These are phyloP conservation scores for Hymenoscyphus infarciens DNA, from an alignment of 2,329 filamentous ascomycete genomes.

Conservation along the genomic window DNA sequence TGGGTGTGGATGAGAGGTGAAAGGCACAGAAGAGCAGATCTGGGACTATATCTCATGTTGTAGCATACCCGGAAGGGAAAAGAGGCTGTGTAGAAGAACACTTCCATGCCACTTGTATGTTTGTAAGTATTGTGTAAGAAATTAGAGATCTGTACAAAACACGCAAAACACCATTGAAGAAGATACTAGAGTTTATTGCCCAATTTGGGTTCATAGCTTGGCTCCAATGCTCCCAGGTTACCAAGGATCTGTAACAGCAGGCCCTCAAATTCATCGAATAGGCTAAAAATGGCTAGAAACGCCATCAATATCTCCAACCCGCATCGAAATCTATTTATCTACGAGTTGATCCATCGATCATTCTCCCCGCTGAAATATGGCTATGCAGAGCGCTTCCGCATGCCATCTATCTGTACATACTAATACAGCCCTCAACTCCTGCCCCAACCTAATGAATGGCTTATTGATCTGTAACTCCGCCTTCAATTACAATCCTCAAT, in stretches of 20 bases:
- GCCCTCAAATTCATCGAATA: not conserved
- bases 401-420: not conserved
- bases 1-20: no score
- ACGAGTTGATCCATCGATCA: not conserved
- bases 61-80: not conserved
- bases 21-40: no score
- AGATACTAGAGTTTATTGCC: not conserved
- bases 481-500: conserved; percentile 38
- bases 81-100: not conserved
- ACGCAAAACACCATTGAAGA: not conserved
- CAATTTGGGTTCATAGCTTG: not conserved
- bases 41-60: no score
- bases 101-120: not conserved
- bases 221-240: not conserved
- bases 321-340: not conserved
- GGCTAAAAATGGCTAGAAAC: not conserved
- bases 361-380: not conserved
- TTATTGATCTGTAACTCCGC: conserved; percentile 52
- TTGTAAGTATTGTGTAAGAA: conserved; percentile 5
- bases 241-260: not conserved
- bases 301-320: not conserved
- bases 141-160: not conserved
- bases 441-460: conserved; percentile 37
- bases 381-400: conserved; percentile 14
- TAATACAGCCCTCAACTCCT: conserved; percentile 22